Percentiles rank a stretch among this genome's conserved stretches.
Evolutionary conservation across 2,329 filamentous ascomycete genomes (phyloP).

Genomic region (Grosmannia penicillata): DNA sequence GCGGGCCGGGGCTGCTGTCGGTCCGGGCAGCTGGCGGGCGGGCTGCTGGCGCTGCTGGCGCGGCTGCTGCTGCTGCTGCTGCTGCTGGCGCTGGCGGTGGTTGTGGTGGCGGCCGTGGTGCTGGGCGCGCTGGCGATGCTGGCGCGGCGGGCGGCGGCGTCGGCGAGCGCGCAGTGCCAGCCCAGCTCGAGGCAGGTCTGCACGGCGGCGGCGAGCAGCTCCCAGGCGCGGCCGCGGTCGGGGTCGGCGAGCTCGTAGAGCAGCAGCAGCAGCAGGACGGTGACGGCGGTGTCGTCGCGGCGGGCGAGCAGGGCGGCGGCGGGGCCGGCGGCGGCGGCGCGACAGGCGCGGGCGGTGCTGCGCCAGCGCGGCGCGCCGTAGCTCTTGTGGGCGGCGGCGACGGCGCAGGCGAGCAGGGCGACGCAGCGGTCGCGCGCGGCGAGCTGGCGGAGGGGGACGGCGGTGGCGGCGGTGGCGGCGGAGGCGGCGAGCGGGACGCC

Average conservation of each 20-base stretch:
- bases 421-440: background rate
- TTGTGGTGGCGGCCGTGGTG: background rate
- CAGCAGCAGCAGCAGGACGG: background rate
- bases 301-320: background rate
- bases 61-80: background rate
- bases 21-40: background rate
- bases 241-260: conserved; percentile 2
- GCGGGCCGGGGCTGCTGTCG: background rate
- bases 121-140: no score
- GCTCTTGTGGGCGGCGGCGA: conserved; percentile 3
- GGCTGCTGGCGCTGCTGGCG: background rate
- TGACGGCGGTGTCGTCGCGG: background rate
- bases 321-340: background rate
- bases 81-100: background rate
- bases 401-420: background rate
- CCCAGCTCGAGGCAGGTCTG: background rate
- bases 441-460: background rate
- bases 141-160: background rate
- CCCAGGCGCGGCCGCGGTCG: background rate
- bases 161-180: background rate
- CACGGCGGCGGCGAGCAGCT: background rate
- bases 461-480: background rate
- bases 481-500: background rate
- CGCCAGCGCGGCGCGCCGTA: background rate
- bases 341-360: background rate